These are phyloP conservation scores for Cymbopogon flexuosus DNA, from an alignment of 202 grass and related monocot genomes.

Conservation along the genomic window DNA sequence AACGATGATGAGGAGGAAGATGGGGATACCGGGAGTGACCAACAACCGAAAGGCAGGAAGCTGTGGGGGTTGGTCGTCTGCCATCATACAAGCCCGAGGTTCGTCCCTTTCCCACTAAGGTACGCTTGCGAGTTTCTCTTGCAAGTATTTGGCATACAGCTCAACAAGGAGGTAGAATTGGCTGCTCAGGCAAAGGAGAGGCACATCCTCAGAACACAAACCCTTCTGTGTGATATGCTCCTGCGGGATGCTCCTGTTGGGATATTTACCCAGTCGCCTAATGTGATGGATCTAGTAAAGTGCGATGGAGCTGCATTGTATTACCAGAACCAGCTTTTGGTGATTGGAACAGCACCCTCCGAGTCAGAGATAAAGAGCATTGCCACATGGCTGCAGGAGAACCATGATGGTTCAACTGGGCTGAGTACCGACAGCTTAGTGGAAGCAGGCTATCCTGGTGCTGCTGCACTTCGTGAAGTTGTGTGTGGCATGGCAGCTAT, in stretches of 20 bases:
- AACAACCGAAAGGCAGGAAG: conserved; percentile 61
- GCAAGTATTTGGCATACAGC: conserved; percentile 86
- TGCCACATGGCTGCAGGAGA: conserved; percentile 66
- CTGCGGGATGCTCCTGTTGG: conserved; percentile 79
- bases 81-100: conserved; percentile 77
- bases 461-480: conserved; percentile 55
- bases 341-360: conserved; percentile 53
- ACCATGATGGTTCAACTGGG: conserved; percentile 82
- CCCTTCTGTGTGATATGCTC: conserved; percentile 96
- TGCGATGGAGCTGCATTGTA: conserved; percentile 77
- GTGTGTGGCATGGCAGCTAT: conserved; percentile 96
- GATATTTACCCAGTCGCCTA: conserved; percentile 87
- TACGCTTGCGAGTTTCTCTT: conserved; percentile 96
- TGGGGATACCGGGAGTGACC: conserved; percentile 34
- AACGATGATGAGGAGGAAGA: conserved; percentile 69
- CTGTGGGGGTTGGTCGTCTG: conserved; percentile 92
- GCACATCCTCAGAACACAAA: conserved; percentile 81
- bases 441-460: conserved; percentile 82
- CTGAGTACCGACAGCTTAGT: conserved; percentile 89
- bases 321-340: conserved; percentile 76
- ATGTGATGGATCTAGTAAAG: conserved; percentile 91
- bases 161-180: conserved; percentile 87
- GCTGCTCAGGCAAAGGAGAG: conserved; percentile 85
- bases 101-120: conserved; percentile 92
- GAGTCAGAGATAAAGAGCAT: conserved; percentile 74